Base-by-base conservation (phyloP, 805 yeast genomes). In the Sugiyamaella chiloensis region DNA sequence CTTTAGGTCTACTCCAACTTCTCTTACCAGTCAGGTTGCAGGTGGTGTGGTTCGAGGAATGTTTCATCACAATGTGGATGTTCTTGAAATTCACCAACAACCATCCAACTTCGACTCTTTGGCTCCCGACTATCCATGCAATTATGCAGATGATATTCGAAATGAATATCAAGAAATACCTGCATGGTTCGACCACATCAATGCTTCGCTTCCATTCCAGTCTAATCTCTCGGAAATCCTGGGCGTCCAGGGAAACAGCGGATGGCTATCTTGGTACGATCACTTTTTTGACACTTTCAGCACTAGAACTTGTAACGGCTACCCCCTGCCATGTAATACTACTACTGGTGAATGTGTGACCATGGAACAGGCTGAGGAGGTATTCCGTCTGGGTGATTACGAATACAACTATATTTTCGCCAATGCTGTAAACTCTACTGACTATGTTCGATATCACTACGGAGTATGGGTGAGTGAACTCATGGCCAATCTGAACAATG, bases 201-300 rank as follows among this genome's bases (percentile, higher is more conserved):
- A 61, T 40, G 55, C 55, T 42, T 56, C 69, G 12, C 53, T 62
- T 16, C 59, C 57, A 0, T 50, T 69, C 12, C 66, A 57, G 37
- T 46, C 52, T 2, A 54, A 52, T 26, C 59, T 65, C 40, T 70
- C 65, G 44, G 53, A 60, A 2, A 63, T 67, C 42, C 51, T 61
- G 23, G 64, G 64, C 2, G 59, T 61, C 26, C 50, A 46, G 2
- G 52, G 55, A 39, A 29, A 35, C 26, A 46, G 41, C 12, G 62
- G 44, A 5, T 63, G 64, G 63, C 61, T 55, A 41, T 41, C 46
- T 5, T 57, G 61, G 23, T 61, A 62, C 23, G 76, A 72, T 48
- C 76, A 71, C 53, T 69, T 66, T 63, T 63, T 66, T 49, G 76
- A 72, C 52, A 72, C 69, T 50, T 58, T 70, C 47, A 67, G 70